phyloP scores from a whole-genome alignment of 2,329 filamentous ascomycete genomes.

The Pseudocercospora cruenta region DNA sequence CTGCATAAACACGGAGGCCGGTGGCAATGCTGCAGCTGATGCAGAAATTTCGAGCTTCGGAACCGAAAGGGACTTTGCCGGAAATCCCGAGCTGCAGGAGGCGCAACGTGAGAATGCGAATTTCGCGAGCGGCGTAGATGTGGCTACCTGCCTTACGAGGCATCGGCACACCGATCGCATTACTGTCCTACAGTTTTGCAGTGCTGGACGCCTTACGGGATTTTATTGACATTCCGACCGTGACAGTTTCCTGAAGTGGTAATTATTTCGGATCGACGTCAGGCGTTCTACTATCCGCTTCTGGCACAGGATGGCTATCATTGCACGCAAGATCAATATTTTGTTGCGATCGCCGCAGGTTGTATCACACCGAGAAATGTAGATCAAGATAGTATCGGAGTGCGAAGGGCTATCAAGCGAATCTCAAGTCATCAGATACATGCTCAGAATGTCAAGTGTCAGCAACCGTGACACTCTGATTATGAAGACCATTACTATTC shows the following conservation, averaged over 20 bases:
- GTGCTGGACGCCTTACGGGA: conserved; percentile 7
- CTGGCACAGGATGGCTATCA: background rate
- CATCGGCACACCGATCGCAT: background rate
- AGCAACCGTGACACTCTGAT: background rate
- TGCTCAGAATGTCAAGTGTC: background rate
- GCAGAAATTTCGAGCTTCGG: conserved; percentile 9
- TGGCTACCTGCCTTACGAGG: conserved; percentile 9
- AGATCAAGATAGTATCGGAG: background rate
- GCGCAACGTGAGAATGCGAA: conserved; percentile 7
- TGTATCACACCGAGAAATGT: background rate
- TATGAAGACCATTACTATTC: background rate
- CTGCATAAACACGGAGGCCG: background rate
- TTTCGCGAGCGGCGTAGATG: background rate
- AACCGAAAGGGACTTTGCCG: background rate
- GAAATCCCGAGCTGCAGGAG: conserved; percentile 8
- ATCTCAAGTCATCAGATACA: background rate
- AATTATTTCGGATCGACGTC: background rate
- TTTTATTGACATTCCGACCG: background rate
- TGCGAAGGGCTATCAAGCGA: background rate
- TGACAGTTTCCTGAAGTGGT: background rate
- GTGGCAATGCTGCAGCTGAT: conserved; percentile 5
- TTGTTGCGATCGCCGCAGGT: background rate
- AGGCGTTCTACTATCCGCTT: background rate
- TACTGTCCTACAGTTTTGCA: background rate
- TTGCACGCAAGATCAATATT: background rate